A percentile compares a stretch with the other conserved stretches of the same genome.
phyloP scores from a whole-genome alignment of 495 filamentous ascomycete genomes.

The Penicillium cataractarum region DNA sequence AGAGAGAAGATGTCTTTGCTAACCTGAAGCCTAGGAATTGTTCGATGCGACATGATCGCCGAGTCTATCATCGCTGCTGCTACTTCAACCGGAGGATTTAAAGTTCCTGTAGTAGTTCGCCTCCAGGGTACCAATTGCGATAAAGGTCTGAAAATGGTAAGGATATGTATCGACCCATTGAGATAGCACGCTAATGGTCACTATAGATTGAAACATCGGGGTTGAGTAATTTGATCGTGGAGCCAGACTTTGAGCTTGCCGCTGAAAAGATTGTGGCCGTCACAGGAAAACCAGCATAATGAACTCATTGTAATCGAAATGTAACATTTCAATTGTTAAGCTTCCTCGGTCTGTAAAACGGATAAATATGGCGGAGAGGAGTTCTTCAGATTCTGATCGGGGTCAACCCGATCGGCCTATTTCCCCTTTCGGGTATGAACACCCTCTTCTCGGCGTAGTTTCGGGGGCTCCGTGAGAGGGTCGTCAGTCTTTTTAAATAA shows the following conservation, averaged over 20 bases:
- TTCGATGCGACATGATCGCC: constrained; percentile 44
- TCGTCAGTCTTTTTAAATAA: not conserved
- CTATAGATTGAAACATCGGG: constrained; percentile 27
- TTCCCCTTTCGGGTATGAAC: constrained; percentile 5
- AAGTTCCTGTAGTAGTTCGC: constrained; percentile 35
- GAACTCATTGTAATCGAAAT: not conserved
- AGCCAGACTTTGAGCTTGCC: constrained; percentile 34
- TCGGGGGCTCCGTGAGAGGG: not conserved
- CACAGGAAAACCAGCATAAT: not conserved
- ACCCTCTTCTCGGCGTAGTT: not conserved
- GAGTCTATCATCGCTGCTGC: constrained; percentile 36
- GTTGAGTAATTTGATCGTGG: constrained; percentile 27
- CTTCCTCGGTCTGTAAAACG: too few relatives aligned
- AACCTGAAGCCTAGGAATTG: constrained; percentile 26
- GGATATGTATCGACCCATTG: not conserved
- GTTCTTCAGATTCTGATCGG: not conserved
- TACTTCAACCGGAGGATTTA: constrained; percentile 24
- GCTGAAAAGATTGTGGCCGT: constrained; percentile 24
- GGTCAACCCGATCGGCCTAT: not conserved
- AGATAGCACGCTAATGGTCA: not conserved
- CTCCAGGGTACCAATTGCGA: constrained; percentile 39
- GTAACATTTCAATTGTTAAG: not conserved
- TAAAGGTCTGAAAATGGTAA: constrained; percentile 30
- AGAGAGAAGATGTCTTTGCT: too few relatives aligned
- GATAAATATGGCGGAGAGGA: not conserved